Evolutionary conservation across 495 filamentous ascomycete genomes (phyloP), one percentile per base, ranked within the genome.

Genomic region (Lentithecium fluviatile): DNA sequence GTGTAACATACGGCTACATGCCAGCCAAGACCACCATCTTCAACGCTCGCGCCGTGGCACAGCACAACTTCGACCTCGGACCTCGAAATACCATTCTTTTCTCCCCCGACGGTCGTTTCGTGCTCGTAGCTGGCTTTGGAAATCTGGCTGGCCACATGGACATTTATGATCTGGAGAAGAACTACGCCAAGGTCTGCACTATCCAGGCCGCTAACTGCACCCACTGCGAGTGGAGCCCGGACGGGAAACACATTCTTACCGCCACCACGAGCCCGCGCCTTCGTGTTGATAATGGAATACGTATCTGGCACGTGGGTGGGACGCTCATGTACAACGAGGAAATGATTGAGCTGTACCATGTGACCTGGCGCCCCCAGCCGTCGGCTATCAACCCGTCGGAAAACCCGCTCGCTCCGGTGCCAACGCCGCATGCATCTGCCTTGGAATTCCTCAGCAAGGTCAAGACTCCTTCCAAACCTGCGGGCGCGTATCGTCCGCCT

Each of bases 71-170:
- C 71, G 83, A 91, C 49, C 78, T 97, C 38, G 87, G 76, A 8
- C 94, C 94, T 0, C 85, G 95, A 52, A 98, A 98, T 74, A 97
- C 93, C 20, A 93, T 97, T 66, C 76, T 88, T 49, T 98, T 97
- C 77, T 98, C 94, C 4, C 94, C 94, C 5, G 88, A 91, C 58
- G 94, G 91, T 29, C 87, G 91, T 2, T 96, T 96, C 66, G 88
- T 94, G 17, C 78, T 97, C 58, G 88, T 98, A 56, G 94, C 94
- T 58, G 94, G 94, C 26, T 98, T 98, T 75, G 94, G 94, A 63
- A 98, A 97, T 75, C 77, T 98, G 74, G 90, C 92, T 43, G 94
- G 94, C 37, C 91, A 96, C 75, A 96, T 97, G 82, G 94, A 98
- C 64, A 85, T 97, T 47, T 97, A 97, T 71, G 93, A 98, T 70